A percentile compares a stretch with the other conserved stretches of the same genome.
Evolutionary conservation across 108 stramenopile genomes (phyloP).

Genomic region (Seminavis robusta): DNA sequence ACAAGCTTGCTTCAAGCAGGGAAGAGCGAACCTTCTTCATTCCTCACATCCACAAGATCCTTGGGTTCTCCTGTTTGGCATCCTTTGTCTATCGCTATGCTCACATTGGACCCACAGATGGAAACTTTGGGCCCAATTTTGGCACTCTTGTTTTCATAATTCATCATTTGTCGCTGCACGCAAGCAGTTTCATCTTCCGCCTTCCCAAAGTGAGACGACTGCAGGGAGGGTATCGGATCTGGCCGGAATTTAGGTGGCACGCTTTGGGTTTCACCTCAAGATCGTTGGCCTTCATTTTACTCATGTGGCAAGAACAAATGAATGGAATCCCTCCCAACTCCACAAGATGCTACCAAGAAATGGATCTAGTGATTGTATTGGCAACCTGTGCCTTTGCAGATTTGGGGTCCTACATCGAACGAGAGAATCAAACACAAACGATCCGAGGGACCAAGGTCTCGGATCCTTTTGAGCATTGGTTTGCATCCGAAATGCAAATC

Average conservation of each 20-base stretch:
- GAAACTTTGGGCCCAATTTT: neutral
- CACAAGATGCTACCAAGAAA: neutral
- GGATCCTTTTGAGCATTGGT: neutral
- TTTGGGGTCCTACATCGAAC: neutral
- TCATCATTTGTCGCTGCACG: slow-evolving; percentile 1
- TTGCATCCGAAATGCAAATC: slow-evolving; percentile 5
- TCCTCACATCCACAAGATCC: slow-evolving; percentile 6
- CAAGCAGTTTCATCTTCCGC: neutral
- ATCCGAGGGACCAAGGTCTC: neutral
- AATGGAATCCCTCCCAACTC: too few relatives aligned
- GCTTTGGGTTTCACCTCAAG: slow-evolving; percentile 2
- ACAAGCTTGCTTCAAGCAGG: too few relatives aligned
- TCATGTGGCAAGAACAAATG: neutral
- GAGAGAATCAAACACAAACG: neutral
- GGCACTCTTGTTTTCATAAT: neutral
- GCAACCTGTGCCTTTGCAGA: neutral
- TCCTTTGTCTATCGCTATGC: neutral
- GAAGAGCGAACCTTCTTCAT: too few relatives aligned
- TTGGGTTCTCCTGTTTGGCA: neutral
- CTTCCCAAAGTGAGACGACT: neutral
- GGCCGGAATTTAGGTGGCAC: slow-evolving; percentile 12
- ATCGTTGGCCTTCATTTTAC: neutral
- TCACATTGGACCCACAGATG: neutral
- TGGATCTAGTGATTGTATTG: neutral
- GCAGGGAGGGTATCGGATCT: slow-evolving; percentile 4